Evolutionary conservation across 495 filamentous ascomycete genomes (phyloP), one percentile per base, ranked within the genome.

Genomic region (Penicillium egyptiacum): DNA sequence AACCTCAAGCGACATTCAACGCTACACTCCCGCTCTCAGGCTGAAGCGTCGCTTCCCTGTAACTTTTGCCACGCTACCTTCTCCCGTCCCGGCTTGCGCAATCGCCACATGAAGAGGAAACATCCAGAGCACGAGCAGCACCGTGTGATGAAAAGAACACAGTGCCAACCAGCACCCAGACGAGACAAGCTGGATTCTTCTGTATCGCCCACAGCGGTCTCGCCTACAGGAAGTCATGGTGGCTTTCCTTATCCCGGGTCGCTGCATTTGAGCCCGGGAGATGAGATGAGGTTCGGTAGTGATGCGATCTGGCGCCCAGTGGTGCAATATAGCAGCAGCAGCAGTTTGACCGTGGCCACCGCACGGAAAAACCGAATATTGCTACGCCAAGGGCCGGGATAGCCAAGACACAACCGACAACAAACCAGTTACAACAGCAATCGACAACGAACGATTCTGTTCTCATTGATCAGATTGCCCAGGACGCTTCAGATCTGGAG

Each of bases 1-100:
- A 74, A 74, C 52, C 70, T 74, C 61, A 74, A 74, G 53, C 67
- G 71, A 45, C 71, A 74, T 63, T 61, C 70, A 16, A 59, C 60
- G 2, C 56, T 72, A 10, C 71, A 74, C 51, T 59, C 63, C 19
- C 68, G 70, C 8, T 66, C 64, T 10, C 62, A 60, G 25, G 57
- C 59, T 26, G 59, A 65, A 8, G 48, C 52, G 7, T 56, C 65
- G 12, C 48, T 74, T 3, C 50, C 64, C 16, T 74, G 71, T 47
- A 53, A 58, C 10, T 61, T 67, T 42, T 72, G 70, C 60, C 53
- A 64, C 20, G 65, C 62, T 3, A 71, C 65, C 12, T 74, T 74
- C 48, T 72, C 70, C 2, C 66, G 70, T 5, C 57, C 59, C 0
- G 70, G 71, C 61, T 44, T 74, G n/a, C 64, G 64, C 4, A 55